Conservation (phyloP, 352 stramenopile genomes). For the Salisapilia sapeloensis region DNA sequence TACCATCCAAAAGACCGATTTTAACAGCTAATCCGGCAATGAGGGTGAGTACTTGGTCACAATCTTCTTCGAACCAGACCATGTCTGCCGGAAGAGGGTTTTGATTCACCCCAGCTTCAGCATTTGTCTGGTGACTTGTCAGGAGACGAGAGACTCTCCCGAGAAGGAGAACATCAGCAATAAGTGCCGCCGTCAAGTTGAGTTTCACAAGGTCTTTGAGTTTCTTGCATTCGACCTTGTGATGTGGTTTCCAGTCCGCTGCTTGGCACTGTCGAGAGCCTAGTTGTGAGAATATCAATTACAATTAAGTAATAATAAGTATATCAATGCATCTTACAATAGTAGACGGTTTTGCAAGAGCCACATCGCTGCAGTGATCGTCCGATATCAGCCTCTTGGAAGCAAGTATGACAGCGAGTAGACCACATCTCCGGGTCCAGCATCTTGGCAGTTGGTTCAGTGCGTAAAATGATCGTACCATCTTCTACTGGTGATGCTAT, state of each 20-base stretch:
- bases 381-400: conserved; percentile 5
- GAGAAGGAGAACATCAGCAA: conserved; percentile 36
- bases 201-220: conserved; percentile 22
- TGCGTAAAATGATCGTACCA: too few relatives aligned
- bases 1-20: conserved; percentile 24
- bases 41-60: conserved; percentile 26
- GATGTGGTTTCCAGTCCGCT: conserved; percentile 37
- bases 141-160: conserved; percentile 21
- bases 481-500: too few relatives aligned
- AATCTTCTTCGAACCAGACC: conserved; percentile 38
- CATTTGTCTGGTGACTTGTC: not conserved
- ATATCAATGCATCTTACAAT: conserved; percentile 20
- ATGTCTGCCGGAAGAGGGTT: conserved; percentile 10
- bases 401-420: conserved; percentile 47
- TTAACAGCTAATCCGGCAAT: conserved; percentile 27
- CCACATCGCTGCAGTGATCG: conserved; percentile 30
- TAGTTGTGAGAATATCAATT: conserved; percentile 3
- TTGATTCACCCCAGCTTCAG: not conserved
- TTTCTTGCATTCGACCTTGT: conserved; percentile 35
- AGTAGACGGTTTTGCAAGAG: conserved; percentile 28
- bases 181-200: conserved; percentile 13
- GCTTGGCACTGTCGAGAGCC: conserved; percentile 44
- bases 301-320: not conserved
- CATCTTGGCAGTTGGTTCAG: conserved; percentile 23
- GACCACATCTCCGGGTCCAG: conserved; percentile 32